A percentile compares a stretch with the other conserved stretches of the same genome.
Conservation (phyloP, 2,329 filamentous ascomycete species). For the Colletotrichum simmondsii region DNA sequence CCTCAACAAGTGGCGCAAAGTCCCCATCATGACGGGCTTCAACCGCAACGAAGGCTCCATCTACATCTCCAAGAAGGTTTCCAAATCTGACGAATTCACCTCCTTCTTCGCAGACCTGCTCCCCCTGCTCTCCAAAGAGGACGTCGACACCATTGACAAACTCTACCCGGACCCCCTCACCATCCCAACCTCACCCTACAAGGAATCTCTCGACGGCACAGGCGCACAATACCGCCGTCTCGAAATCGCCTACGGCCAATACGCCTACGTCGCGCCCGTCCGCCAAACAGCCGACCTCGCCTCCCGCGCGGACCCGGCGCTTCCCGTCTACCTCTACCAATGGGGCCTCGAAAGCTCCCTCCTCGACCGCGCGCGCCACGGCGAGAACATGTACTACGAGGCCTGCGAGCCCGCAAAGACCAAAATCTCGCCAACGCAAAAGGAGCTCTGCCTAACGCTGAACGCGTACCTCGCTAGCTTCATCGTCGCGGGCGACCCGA, state of each 20-base stretch:
- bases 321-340: constrained; percentile 58
- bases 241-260: constrained; percentile 71
- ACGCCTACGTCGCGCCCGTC: constrained; percentile 74
- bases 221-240: constrained; percentile 68
- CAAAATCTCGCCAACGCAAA: constrained; percentile 52
- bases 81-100: constrained; percentile 47
- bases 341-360: constrained; percentile 59
- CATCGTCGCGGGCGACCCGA: constrained; percentile 34
- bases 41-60: constrained; percentile 75
- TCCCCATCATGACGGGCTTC: constrained; percentile 76
- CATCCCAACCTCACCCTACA: constrained; percentile 28
- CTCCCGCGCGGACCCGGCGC: constrained; percentile 30
- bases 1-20: constrained; percentile 61
- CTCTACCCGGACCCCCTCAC: constrained; percentile 65
- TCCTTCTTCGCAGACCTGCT: constrained; percentile 73
- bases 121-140: constrained; percentile 62
- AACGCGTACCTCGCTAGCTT: constrained; percentile 53
- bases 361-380: constrained; percentile 57
- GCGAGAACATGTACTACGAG: constrained; percentile 49
- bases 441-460: constrained; percentile 51
- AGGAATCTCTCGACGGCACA: constrained; percentile 39
- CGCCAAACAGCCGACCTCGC: constrained; percentile 65
- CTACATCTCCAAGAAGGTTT: constrained; percentile 67
- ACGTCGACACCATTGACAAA: constrained; percentile 63
- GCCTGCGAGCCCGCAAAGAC: constrained; percentile 45